These are phyloP conservation scores for Allantophomopsis lycopodina DNA, from an alignment of 2,329 filamentous ascomycete genomes.

Conservation along the genomic window DNA sequence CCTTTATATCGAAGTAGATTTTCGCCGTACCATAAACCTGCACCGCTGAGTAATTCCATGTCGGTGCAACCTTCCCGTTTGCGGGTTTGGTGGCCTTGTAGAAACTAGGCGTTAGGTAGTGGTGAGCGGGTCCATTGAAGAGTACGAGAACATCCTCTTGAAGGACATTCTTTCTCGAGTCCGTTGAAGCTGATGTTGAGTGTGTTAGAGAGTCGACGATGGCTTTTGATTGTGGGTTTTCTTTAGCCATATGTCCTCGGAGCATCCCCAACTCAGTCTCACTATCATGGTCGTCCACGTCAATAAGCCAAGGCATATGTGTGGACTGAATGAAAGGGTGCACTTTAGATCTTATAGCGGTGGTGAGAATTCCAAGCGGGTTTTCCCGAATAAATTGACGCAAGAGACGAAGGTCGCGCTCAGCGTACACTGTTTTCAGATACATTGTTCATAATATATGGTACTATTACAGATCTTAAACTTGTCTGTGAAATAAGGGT, in stretches of 20 bases:
- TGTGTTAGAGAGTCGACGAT: conserved; percentile 32
- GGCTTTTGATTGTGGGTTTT: conserved; percentile 50
- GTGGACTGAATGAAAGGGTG: conserved; percentile 40
- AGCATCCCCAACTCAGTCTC: conserved; percentile 30
- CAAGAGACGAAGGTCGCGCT: conserved; percentile 31
- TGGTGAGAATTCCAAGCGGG: conserved; percentile 49
- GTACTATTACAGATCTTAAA: too few species aligned
- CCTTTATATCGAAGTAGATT: conserved; percentile 35
- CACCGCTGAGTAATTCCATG: conserved; percentile 56
- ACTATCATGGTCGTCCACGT: conserved; percentile 27
- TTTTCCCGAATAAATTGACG: conserved; percentile 42
- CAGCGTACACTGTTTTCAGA: conserved; percentile 37
- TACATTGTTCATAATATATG: conserved; percentile 30
- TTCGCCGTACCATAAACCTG: conserved; percentile 46
- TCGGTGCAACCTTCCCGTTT: conserved; percentile 54
- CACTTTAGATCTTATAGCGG: conserved; percentile 35
- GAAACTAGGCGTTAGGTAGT: conserved; percentile 58
- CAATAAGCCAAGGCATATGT: conserved; percentile 47
- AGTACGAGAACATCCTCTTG: conserved; percentile 44
- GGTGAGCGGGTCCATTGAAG: conserved; percentile 42
- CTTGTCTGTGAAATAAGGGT: too few species aligned
- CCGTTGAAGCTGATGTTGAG: conserved; percentile 7
- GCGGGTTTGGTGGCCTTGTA: conserved; percentile 50
- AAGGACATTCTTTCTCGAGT: conserved; percentile 16
- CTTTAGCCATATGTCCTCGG: conserved; percentile 46